Evolutionary conservation across 805 yeast genomes (phyloP), one percentile per base, ranked within the genome.

Genomic region (Cyberlindnera xylosilytica): DNA sequence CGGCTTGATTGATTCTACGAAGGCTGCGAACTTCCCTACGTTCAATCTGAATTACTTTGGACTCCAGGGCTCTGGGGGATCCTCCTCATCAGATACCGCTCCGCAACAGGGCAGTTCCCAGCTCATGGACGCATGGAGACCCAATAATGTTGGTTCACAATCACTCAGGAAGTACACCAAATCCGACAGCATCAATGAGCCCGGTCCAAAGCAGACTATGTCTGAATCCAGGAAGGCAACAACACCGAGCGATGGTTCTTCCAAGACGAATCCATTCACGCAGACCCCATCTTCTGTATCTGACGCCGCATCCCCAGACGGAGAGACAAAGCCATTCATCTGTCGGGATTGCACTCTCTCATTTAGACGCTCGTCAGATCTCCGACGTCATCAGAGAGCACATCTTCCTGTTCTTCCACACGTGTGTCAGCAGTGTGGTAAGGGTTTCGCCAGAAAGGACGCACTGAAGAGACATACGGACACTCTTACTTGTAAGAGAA

Each of bases 361-460:
- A 27, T 85, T 85, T 60, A 70, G 83, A 40, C 67, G 93, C 29
- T 74, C 84, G 1, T 73, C 82, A 3, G 91, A 83, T 61, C 68
- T 83, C 51, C 80, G 81, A 57, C 70, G 91, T 42, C 93, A 84
- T 56, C 86, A 81, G 53, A 79, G 84, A 56, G 87, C 83, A 33
- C 95, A 85, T 62, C 63, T 82, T 36, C 71, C 79, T 19, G 77
- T 82, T 2, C 76, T 87, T 8, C 90, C 91, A 1, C 82, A 86
- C 56, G 78, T 83, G 36, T 85, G 95, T 62, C 78, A 81, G 6
- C 64, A 70, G 15, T 85, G 95, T 65, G 87, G 87, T 28, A 85
- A 85, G 56, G 90, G 93, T 0, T 85, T 85, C 70, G 91, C 93
- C 2, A 66, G 95, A 36, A 83, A 83, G 54, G 95, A 85, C 63